phyloP scores from a whole-genome alignment of 345 rosid genomes.

The Boechera divaricarpa region DNA sequence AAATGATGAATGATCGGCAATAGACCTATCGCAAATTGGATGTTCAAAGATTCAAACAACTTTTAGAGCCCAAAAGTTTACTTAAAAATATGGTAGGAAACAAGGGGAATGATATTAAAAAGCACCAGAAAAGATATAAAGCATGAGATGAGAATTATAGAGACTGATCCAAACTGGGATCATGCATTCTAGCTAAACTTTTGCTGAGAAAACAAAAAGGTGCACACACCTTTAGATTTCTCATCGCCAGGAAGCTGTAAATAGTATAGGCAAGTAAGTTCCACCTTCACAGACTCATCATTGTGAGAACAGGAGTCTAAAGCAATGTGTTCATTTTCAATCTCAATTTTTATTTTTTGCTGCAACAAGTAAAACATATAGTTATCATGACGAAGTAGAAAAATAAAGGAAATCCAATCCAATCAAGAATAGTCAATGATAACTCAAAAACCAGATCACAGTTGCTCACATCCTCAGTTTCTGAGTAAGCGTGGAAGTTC shows the following conservation, averaged over 20 bases:
- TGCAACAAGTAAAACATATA: conserved; percentile 49
- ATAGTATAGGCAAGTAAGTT: conserved; percentile 83
- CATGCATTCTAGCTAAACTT: conserved; percentile 22
- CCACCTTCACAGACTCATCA: conserved; percentile 73
- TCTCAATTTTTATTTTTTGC: conserved; percentile 59
- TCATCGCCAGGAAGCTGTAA: conserved; percentile 74
- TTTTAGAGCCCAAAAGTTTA: background rate
- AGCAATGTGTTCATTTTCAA: conserved; percentile 59
- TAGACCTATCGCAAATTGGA: conserved; percentile 60
- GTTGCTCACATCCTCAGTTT: conserved; percentile 55
- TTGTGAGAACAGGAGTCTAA: conserved; percentile 48
- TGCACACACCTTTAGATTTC: conserved; percentile 72
- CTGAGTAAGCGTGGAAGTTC: conserved; percentile 51
- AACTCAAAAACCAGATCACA: conserved; percentile 25
- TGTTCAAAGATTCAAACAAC: conserved; percentile 30
- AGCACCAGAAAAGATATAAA: background rate
- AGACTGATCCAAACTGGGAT: conserved; percentile 7
- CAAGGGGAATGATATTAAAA: background rate
- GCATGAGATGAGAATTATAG: conserved; percentile 27
- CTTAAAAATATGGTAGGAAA: background rate
- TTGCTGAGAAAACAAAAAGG: conserved; percentile 17
- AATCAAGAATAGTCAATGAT: conserved; percentile 13
- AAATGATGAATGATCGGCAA: conserved; percentile 83
- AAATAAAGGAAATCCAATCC: background rate
- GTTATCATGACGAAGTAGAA: conserved; percentile 8